Evolutionary conservation across 495 filamentous ascomycete genomes (phyloP).

Genomic region (Penicillium malachiteum): DNA sequence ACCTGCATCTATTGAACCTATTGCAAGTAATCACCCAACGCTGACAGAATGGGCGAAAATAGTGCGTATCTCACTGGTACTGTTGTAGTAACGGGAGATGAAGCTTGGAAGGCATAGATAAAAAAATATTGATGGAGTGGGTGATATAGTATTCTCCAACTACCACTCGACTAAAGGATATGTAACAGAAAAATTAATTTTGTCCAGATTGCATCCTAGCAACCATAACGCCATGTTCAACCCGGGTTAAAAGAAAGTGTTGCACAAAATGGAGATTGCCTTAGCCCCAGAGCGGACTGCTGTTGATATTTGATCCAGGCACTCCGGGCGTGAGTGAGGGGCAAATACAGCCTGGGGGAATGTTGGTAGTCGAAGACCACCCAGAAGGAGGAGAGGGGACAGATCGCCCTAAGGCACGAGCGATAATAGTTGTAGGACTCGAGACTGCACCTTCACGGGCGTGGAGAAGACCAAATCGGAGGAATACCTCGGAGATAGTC

Average conservation of each 20-base stretch:
- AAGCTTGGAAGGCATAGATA: too few species aligned
- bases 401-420: slow-evolving; percentile 24
- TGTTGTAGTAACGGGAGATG: too few species aligned
- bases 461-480: slow-evolving; percentile 79
- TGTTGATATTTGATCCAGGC: slow-evolving; percentile 6
- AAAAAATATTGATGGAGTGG: too few species aligned
- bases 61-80: too few species aligned
- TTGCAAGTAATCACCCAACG: too few species aligned
- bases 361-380: slow-evolving; percentile 14
- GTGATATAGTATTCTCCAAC: too few species aligned
- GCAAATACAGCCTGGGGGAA: slow-evolving; percentile 27
- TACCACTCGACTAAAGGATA: too few species aligned
- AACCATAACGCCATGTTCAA: background rate
- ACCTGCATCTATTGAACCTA: too few species aligned
- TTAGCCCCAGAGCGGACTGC: slow-evolving; percentile 11
- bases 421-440: slow-evolving; percentile 17
- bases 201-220: background rate
- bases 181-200: background rate
- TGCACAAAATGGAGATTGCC: background rate
- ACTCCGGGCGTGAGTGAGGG: slow-evolving; percentile 18
- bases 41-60: too few species aligned
- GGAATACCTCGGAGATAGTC: slow-evolving; percentile 82
- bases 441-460: slow-evolving; percentile 27
- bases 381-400: slow-evolving; percentile 16
- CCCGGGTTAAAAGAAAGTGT: background rate